Evolutionary conservation across 495 filamentous ascomycete genomes (phyloP).

Genomic region (Xanthoparmelia taractica): DNA sequence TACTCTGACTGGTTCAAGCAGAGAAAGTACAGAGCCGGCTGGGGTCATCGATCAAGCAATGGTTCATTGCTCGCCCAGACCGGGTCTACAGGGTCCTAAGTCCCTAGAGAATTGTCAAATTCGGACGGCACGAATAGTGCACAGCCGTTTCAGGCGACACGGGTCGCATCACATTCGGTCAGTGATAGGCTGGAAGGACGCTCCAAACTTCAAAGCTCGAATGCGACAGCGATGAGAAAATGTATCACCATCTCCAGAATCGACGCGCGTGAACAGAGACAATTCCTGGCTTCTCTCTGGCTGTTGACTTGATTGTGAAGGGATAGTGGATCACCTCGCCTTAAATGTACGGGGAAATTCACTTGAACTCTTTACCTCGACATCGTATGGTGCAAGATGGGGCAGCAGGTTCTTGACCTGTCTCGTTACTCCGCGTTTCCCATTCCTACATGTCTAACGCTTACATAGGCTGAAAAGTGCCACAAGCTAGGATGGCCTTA

Average conservation of each 20-base stretch:
- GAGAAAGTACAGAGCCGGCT: neutral
- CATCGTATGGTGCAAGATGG: neutral
- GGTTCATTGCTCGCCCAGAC: neutral
- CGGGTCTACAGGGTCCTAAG: neutral
- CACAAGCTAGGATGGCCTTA: neutral
- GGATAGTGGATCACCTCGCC: neutral
- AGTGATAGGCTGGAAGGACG: neutral
- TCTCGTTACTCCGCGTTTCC: neutral
- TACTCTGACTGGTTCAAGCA: neutral
- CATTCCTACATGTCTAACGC: neutral
- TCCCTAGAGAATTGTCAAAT: neutral
- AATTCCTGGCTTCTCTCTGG: neutral
- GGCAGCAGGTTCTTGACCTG: neutral
- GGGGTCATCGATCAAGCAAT: neutral
- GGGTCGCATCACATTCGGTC: neutral
- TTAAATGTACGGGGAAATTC: neutral
- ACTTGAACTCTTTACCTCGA: neutral
- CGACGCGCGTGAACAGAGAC: no score
- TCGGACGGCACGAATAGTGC: neutral
- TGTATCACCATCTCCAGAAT: no score
- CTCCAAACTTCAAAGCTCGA: neutral
- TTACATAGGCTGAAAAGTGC: conserved; percentile 1
- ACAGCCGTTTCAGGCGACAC: neutral
- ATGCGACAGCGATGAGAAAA: neutral
- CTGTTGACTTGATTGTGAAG: neutral